Conservation (phyloP, 441 rosid species). For the Syzygium malaccense region DNA sequence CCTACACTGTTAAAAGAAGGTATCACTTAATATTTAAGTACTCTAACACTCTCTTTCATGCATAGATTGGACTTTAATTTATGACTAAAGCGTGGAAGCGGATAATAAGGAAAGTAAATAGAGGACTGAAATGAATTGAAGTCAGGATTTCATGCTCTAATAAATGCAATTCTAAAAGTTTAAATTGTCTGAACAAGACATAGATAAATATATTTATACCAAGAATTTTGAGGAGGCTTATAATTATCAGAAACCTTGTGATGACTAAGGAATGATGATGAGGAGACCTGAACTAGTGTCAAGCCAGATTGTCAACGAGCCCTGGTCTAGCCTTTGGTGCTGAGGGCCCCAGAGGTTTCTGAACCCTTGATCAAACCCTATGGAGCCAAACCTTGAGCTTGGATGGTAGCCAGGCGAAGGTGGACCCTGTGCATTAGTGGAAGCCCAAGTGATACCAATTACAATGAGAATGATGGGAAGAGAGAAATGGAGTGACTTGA, state of each 20-base stretch:
- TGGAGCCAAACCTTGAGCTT: slow-evolving; percentile 1
- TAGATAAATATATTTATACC: not conserved
- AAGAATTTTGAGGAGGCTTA: not conserved
- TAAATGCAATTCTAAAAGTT: not conserved
- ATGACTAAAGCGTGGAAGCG: not conserved
- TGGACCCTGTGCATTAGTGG: not conserved
- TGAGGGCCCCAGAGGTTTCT: slow-evolving; percentile 8
- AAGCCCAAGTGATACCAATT: not conserved
- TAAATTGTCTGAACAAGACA: not conserved
- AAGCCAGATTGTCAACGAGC: slow-evolving; percentile 8
- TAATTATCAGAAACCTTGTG: not conserved
- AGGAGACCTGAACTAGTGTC: not conserved
- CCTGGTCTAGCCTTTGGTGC: slow-evolving; percentile 4
- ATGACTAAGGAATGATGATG: not conserved
- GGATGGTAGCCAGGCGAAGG: slow-evolving; percentile 13
- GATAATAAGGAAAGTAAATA: no score
- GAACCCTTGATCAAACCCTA: slow-evolving; percentile 3
- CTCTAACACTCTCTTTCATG: no score
- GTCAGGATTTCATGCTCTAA: not conserved
- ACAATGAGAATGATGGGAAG: not conserved
- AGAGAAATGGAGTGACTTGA: not conserved
- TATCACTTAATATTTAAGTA: no score
- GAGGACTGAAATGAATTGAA: no score
- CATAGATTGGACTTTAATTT: not conserved
- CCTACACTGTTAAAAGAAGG: not conserved